phyloP scores from a whole-genome alignment of 176 grass and related monocot genomes.

The Echinochloa phyllopogon region DNA sequence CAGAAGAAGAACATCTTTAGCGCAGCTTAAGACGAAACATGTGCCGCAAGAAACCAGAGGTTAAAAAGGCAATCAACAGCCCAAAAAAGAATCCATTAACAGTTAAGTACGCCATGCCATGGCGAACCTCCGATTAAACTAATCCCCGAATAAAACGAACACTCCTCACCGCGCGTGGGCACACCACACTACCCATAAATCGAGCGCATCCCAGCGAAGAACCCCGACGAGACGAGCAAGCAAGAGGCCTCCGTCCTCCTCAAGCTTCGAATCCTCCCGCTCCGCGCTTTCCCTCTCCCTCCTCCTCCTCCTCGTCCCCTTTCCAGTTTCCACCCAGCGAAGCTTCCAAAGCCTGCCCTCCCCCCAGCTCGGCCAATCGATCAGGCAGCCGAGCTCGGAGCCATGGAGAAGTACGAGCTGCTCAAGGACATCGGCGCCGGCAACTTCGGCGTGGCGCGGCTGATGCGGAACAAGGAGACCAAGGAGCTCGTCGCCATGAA shows the following conservation, averaged over 20 bases:
- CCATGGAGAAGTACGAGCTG: slow-evolving; percentile 98
- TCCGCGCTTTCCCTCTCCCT: neutral
- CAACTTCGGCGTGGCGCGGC: slow-evolving; percentile 83
- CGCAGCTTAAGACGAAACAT: too few relatives aligned
- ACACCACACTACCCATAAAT: slow-evolving; percentile 13
- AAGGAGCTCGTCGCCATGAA: slow-evolving; percentile 97
- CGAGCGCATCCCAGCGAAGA: slow-evolving; percentile 24
- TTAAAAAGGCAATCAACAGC: too few relatives aligned
- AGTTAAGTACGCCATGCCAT: too few relatives aligned
- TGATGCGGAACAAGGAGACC: slow-evolving; percentile 92
- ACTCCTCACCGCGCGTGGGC: too few relatives aligned
- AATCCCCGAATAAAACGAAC: too few relatives aligned
- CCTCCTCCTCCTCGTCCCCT: neutral
- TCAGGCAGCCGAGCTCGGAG: neutral
- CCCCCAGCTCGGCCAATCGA: neutral
- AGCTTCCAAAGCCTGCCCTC: neutral
- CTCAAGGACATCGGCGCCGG: slow-evolving; percentile 92
- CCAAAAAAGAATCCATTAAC: too few relatives aligned
- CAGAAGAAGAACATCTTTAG: too few relatives aligned
- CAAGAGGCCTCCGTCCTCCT: slow-evolving; percentile 13
- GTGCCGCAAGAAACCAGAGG: too few relatives aligned
- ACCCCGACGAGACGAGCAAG: slow-evolving; percentile 2
- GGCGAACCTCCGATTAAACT: too few relatives aligned
- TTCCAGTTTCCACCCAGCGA: neutral
- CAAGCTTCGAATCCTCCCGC: slow-evolving; percentile 64